Conservation (phyloP, 2,329 filamentous ascomycete genomes). For the Cadophora sp. region DNA sequence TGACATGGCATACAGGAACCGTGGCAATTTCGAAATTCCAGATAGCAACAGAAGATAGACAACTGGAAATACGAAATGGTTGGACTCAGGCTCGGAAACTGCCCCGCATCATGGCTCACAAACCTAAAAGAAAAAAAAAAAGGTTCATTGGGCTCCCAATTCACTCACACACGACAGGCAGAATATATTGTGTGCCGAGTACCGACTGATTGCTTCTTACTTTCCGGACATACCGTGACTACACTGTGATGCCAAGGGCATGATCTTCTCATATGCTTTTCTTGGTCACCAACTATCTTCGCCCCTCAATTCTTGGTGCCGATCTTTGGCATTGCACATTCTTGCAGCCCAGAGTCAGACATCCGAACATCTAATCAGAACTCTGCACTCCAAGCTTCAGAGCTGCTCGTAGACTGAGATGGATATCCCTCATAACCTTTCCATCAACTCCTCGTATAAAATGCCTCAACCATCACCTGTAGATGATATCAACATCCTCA, state of each 20-base stretch:
- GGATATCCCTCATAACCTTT: background rate
- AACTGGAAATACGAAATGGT: background rate
- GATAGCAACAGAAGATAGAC: background rate
- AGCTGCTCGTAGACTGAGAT: background rate
- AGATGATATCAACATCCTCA: constrained; percentile 49
- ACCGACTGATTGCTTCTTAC: background rate
- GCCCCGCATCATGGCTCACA: background rate
- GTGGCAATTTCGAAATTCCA: background rate
- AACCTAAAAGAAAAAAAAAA: background rate
- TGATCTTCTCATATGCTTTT: background rate
- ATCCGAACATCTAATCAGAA: no score
- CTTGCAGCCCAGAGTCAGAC: no score
- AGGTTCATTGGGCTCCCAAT: background rate
- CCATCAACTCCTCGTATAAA: background rate
- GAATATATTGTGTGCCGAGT: background rate
- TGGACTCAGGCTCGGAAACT: background rate
- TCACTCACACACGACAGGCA: background rate
- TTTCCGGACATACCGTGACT: background rate
- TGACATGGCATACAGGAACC: no score
- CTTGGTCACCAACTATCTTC: background rate
- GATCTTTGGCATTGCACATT: background rate
- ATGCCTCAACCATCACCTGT: constrained; percentile 39
- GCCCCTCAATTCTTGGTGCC: background rate
- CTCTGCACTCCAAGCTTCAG: no score
- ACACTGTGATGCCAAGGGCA: background rate